Percentiles rank a stretch among this genome's conserved stretches.
These are phyloP conservation scores for Diaporthe helianthi DNA, from an alignment of 2,329 filamentous ascomycete species.

Conservation along the genomic window DNA sequence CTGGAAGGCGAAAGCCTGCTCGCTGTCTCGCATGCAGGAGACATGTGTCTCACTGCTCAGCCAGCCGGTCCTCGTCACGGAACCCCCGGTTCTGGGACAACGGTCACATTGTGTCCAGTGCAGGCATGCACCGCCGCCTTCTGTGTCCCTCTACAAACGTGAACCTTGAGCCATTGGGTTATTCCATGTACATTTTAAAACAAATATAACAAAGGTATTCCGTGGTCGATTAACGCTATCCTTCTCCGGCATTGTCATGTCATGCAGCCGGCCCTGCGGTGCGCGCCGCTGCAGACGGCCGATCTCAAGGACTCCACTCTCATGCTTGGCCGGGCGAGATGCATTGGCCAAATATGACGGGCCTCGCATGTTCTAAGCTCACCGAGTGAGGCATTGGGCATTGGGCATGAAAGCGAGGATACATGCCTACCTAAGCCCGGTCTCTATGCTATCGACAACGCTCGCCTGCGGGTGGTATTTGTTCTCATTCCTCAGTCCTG, in stretches of 20 bases:
- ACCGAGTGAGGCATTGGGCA: constrained; percentile 7
- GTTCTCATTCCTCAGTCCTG: neutral
- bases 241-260: neutral
- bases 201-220: neutral
- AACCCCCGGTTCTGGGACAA: neutral
- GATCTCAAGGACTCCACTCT: neutral
- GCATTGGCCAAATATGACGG: neutral
- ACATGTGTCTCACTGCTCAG: constrained; percentile 11
- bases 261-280: constrained; percentile 14
- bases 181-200: too few relatives aligned
- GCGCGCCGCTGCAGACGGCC: constrained; percentile 10
- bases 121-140: neutral
- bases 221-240: neutral
- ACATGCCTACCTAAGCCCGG: neutral
- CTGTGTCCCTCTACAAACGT: neutral
- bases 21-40: neutral
- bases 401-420: neutral
- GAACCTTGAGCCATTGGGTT: neutral
- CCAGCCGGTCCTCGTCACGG: neutral
- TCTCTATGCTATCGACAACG: neutral
- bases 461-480: neutral
- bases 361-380: neutral
- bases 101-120: constrained; percentile 10
- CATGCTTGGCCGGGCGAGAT: constrained; percentile 1
- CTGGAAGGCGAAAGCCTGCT: neutral